Base-by-base conservation (phyloP, 441 rosid genomes). In the Adansonia gregorii region DNA sequence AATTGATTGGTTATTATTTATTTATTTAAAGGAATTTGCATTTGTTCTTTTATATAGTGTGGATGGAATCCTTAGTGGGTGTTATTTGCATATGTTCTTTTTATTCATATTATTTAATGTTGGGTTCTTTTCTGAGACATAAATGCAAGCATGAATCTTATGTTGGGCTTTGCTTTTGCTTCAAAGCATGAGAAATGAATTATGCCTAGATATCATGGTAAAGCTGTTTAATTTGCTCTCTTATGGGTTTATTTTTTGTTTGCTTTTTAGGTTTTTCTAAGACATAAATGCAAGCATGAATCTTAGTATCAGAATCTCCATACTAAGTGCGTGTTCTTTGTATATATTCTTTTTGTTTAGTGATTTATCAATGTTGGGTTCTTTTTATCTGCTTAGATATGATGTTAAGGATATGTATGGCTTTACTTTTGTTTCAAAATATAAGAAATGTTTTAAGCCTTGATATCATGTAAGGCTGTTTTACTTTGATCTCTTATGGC, bases 281-380 rank as follows among this genome's bases (percentile, higher is more conserved):
- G 46, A 35, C 75, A 35, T 72, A 45, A 67, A 54, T 73, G 39
- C 67, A 73, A 66, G 59, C 59, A 49, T 69, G 48, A 20, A 15
- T 66, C 14, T 61, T 8, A 64, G 70, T 66, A 0, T n/a, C 49
- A 7, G 8, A 69, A 70, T 71, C 35, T 27, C 35, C 35, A 27
- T 27, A 27, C 35, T 27, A 27, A 27, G 35, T 27, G 35, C 2
- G 35, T 27, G 35, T 27, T 27, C 35, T 27, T 27, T 27, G 35
- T 27, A 27, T 27, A 27, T 27, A 3, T 27, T 27, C 35, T 27
- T 27, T 27, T 27, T 27, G 2, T 27, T 27, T 27, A 27, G 35
- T 27, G 35, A 27, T 27, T 27, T 27, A 27, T 27, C 35, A 27
- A 27, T 27, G 35, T 27, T 27, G 35, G 35, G 35, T 27, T 27